A percentile compares a stretch with the other conserved stretches of the same genome.
These are phyloP conservation scores for Alternaria incomplexa DNA, from an alignment of 2,329 filamentous ascomycete species.

Conservation along the genomic window DNA sequence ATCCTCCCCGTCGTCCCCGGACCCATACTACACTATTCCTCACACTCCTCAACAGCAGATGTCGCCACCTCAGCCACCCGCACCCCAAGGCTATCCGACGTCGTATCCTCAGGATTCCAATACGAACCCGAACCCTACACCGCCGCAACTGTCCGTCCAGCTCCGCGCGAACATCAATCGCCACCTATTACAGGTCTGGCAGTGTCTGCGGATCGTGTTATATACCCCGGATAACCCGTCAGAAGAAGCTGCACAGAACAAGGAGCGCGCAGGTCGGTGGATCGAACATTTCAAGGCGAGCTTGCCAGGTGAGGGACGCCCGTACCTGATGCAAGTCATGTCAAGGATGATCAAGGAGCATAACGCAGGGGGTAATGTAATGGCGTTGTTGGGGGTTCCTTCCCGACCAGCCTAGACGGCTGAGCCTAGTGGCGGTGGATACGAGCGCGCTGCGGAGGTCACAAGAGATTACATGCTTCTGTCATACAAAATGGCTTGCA, in stretches of 20 bases:
- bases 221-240: neutral
- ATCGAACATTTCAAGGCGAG: neutral
- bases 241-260: neutral
- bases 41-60: neutral
- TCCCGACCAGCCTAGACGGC: neutral
- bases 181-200: conserved; percentile 1
- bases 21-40: neutral
- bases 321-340: neutral
- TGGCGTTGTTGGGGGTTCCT: neutral
- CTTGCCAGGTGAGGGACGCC: neutral
- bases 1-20: neutral
- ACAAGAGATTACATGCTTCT: neutral
- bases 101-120: neutral
- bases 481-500: neutral
- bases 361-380: neutral
- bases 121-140: neutral
- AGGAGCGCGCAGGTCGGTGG: neutral
- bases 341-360: neutral
- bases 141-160: neutral
- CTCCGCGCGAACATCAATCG: conserved; percentile 1
- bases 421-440: neutral
- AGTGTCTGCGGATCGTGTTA: neutral
- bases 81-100: neutral
- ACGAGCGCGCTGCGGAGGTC: neutral
- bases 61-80: neutral